Percentiles rank a stretch among this genome's conserved stretches.
These are phyloP conservation scores for Populus simonii DNA, from an alignment of 345 rosid genomes.

Conservation along the genomic window DNA sequence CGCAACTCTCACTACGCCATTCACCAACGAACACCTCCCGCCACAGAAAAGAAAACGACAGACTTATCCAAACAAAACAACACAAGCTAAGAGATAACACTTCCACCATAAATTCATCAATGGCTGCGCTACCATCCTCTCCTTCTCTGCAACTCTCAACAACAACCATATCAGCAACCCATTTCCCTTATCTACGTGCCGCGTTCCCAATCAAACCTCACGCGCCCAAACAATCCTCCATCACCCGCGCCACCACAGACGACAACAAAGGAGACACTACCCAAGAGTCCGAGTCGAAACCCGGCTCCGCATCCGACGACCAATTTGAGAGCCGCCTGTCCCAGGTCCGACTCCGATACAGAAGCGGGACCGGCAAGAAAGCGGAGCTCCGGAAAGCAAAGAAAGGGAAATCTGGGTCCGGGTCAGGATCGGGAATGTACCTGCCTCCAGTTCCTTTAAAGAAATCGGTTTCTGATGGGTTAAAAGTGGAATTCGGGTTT, in stretches of 20 bases:
- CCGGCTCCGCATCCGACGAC: constrained; percentile 30
- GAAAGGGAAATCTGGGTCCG: constrained; percentile 42
- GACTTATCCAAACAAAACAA: constrained; percentile 20
- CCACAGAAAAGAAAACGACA: constrained; percentile 7
- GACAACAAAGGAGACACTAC: constrained; percentile 29
- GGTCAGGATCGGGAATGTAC: constrained; percentile 39
- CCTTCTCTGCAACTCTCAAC: constrained; percentile 36
- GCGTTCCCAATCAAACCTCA: constrained; percentile 12
- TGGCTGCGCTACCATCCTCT: constrained; percentile 41
- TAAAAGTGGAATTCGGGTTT: constrained; percentile 82
- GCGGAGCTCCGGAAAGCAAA: constrained; percentile 70
- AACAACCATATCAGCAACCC: constrained; percentile 6
- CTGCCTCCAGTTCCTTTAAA: constrained; percentile 74
- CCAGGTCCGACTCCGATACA: constrained; percentile 56
- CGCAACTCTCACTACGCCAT: neutral
- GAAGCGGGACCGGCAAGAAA: constrained; percentile 79
- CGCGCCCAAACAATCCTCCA: constrained; percentile 22
- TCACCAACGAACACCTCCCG: neutral
- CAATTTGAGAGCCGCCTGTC: constrained; percentile 72
- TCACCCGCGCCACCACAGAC: constrained; percentile 42
- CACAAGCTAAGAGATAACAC: neutral
- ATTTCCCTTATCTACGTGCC: constrained; percentile 24
- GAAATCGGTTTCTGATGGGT: constrained; percentile 60
- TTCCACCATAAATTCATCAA: neutral
- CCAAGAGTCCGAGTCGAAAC: constrained; percentile 18